Percentiles rank a stretch among this genome's conserved stretches.
Evolutionary conservation across 768 basidiomycete genomes (phyloP).

Genomic region (Lactarius trivialis): DNA sequence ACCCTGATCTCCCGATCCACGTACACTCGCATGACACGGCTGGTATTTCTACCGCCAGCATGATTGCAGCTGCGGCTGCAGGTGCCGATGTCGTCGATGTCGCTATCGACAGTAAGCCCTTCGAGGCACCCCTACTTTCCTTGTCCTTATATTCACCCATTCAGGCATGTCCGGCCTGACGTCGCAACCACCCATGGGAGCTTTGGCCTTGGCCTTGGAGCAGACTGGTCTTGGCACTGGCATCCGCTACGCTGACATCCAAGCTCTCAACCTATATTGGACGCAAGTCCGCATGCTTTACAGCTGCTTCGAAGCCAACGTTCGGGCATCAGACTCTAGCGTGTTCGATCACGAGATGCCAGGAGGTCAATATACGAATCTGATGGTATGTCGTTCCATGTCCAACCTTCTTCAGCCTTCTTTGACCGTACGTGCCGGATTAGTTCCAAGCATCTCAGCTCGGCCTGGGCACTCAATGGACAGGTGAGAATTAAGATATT

Average conservation of each 20-base stretch:
- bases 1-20: slow-evolving; percentile 97
- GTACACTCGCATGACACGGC: slow-evolving; percentile 99
- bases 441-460: slow-evolving; percentile 98
- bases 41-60: slow-evolving; percentile 95
- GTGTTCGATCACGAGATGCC: slow-evolving; percentile 99
- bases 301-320: slow-evolving; percentile 96
- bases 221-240: slow-evolving; percentile 92
- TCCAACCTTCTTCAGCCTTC: slow-evolving; percentile 20
- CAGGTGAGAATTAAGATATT: slow-evolving; percentile 39
- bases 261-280: slow-evolving; percentile 97
- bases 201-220: slow-evolving; percentile 89
- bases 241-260: slow-evolving; percentile 94
- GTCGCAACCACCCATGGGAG: slow-evolving; percentile 99
- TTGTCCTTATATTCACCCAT: slow-evolving; percentile 17
- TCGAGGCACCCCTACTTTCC: background rate
- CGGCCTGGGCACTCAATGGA: slow-evolving; percentile 96
- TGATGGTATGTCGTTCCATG: slow-evolving; percentile 60
- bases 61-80: slow-evolving; percentile 94
- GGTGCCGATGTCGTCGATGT: slow-evolving; percentile 98
- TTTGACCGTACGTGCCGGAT: slow-evolving; percentile 16
- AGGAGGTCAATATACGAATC: slow-evolving; percentile 90
- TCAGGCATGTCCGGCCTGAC: slow-evolving; percentile 97
- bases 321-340: slow-evolving; percentile 93
- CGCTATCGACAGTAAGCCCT: slow-evolving; percentile 86
- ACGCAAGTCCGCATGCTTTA: slow-evolving; percentile 94